Evolutionary conservation across 495 filamentous ascomycete genomes (phyloP), one percentile per base, ranked within the genome.

Genomic region (Penicillium pulvis): DNA sequence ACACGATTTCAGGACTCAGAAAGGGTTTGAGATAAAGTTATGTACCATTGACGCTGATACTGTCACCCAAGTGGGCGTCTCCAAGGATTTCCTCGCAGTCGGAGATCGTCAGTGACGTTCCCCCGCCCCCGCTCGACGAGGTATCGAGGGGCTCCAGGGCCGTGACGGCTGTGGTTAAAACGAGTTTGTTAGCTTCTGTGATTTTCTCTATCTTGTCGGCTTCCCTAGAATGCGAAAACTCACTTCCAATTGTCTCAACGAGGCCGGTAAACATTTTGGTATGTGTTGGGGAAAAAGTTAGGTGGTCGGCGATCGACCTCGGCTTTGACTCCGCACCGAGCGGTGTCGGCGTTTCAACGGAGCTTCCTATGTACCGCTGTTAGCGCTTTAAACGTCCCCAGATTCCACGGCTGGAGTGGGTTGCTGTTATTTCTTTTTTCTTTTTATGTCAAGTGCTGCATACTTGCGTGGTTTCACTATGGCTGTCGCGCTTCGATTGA

Each of bases 211-310:
- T 48, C 19, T 1, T 2, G 28, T 28, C 28, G 3, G 3, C 0
- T 5, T 5, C 0, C 33, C 5, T 1, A 8, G 45, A 24, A 43
- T 2, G 26, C 11, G 12, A 28, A 20, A 7, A 53, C 84, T 75
- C 76, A 95, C 95, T 91, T 73, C 95, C 95, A 46, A 98, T 90
- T 49, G 85, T 89, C 78, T 99, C 95, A 42, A 99, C 91, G 58
- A 99, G 90, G 59, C 94, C 94, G 51, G 94, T 98, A 71, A 98
- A 98, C 94, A 98, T 98, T 84, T 60, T 64, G 59, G 62, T 52
- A 52, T 53, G 56, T 60, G 55, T 51, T 45, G 55, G 58, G 51
- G 30, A 36, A 56, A 49, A 30, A 41, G n/a, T 52, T 44, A 50
- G 39, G 52, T 31, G 39, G 53, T 62, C 59, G 39, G 39, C n/a